A percentile compares a stretch with the other conserved stretches of the same genome.
phyloP scores from a whole-genome alignment of 1,139 yeast genomes.

The Diutina catenulata region DNA sequence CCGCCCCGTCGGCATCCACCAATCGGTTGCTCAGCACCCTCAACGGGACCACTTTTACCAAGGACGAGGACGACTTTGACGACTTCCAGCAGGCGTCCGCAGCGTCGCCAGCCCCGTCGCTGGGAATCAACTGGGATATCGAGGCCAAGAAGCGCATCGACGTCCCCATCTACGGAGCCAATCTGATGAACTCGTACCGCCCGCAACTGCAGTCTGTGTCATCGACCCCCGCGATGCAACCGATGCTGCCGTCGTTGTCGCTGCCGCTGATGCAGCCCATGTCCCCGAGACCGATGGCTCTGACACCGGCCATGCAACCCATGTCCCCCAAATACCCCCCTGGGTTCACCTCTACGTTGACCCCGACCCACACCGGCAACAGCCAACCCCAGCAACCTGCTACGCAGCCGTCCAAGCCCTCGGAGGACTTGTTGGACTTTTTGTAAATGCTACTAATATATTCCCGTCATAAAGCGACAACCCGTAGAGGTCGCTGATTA shows the following conservation, averaged over 20 bases:
- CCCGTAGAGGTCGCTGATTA: no score
- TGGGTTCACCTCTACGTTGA: no score
- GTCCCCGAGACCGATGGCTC: background rate
- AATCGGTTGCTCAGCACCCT: background rate
- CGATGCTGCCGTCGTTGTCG: slow-evolving; percentile 7
- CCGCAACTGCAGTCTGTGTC: slow-evolving; percentile 3
- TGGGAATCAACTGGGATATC: slow-evolving; percentile 14
- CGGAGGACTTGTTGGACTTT: no score
- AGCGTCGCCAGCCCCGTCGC: background rate
- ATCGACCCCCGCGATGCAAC: slow-evolving; percentile 9
- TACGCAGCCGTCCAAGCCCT: no score
- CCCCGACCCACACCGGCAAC: no score
- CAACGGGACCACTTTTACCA: slow-evolving; percentile 8
- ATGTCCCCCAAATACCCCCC: no score
- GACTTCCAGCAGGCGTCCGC: slow-evolving; percentile 16
- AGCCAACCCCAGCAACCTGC: no score
- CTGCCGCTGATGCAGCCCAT: slow-evolving; percentile 5
- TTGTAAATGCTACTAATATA: no score
- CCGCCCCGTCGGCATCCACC: background rate
- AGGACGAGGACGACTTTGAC: slow-evolving; percentile 20
- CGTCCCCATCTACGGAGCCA: background rate
- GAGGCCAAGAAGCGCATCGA: slow-evolving; percentile 10
- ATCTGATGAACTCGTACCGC: background rate
- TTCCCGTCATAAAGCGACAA: no score
- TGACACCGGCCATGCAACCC: background rate